phyloP scores from a whole-genome alignment of 2,329 filamentous ascomycete genomes.

The Tolypocladium pustulatum region DNA sequence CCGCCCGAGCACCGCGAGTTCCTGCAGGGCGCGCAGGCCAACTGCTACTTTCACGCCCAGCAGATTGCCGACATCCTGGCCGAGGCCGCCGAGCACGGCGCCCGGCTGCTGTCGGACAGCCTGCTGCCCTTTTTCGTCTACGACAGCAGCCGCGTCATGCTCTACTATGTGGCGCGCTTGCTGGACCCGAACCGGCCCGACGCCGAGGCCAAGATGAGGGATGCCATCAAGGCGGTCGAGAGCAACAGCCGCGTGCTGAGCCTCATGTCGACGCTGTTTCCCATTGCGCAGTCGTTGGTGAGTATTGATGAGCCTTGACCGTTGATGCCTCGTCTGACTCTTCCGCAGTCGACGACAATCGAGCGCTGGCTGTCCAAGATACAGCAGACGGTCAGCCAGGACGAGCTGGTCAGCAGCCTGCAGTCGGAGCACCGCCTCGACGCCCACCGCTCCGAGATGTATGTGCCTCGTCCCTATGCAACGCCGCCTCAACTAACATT shows the following conservation, averaged over 20 bases:
- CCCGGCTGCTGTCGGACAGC: slow-evolving; percentile 29
- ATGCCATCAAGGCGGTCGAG: slow-evolving; percentile 28
- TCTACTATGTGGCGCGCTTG: slow-evolving; percentile 35
- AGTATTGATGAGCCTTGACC: slow-evolving; percentile 2
- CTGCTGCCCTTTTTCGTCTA: slow-evolving; percentile 35
- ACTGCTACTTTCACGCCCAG: slow-evolving; percentile 26
- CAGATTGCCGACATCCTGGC: slow-evolving; percentile 27
- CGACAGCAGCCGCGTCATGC: slow-evolving; percentile 35
- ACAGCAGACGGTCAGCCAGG: slow-evolving; percentile 15
- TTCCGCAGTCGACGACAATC: slow-evolving; percentile 22
- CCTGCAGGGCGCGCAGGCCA: slow-evolving; percentile 23
- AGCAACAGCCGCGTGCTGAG: slow-evolving; percentile 26
- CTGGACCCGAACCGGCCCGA: slow-evolving; percentile 24
- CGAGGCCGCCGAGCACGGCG: slow-evolving; percentile 28
- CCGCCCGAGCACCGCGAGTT: slow-evolving; percentile 26
- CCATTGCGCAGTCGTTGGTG: slow-evolving; percentile 27
- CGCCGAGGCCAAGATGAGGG: slow-evolving; percentile 23
- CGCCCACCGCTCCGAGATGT: slow-evolving; percentile 10
- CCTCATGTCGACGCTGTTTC: slow-evolving; percentile 26
- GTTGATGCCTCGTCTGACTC: not conserved
- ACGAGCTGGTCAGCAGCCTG: slow-evolving; percentile 10
- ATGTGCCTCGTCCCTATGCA: not conserved
- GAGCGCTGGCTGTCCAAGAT: slow-evolving; percentile 28
- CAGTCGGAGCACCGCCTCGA: slow-evolving; percentile 11
- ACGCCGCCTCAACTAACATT: not conserved